phyloP scores from a whole-genome alignment of 257 asterid species.

The Capsicum rhomboideum region DNA sequence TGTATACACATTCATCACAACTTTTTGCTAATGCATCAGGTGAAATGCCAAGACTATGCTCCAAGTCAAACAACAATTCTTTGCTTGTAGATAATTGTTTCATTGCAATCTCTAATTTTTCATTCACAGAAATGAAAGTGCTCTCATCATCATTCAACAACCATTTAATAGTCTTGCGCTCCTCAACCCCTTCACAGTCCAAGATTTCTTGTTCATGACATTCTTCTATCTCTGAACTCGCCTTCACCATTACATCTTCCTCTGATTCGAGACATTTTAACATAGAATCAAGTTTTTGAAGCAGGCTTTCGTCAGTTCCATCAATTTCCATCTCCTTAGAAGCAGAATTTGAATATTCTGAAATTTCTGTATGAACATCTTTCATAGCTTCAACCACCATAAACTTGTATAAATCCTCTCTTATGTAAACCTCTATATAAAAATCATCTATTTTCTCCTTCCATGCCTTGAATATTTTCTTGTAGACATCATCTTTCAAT shows the following conservation, averaged over 20 bases:
- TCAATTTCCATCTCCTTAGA: constrained; percentile 18
- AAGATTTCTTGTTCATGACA: constrained; percentile 29
- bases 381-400: constrained; percentile 21
- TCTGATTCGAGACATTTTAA: constrained; percentile 23
- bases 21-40: neutral
- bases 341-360: constrained; percentile 16
- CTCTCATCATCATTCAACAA: constrained; percentile 39
- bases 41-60: neutral
- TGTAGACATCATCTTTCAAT: constrained; percentile 31
- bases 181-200: constrained; percentile 40
- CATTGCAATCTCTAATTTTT: too few species aligned
- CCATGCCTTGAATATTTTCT: constrained; percentile 25
- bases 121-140: constrained; percentile 1
- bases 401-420: constrained; percentile 30
- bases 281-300: constrained; percentile 27
- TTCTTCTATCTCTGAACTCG: constrained; percentile 31
- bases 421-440: constrained; percentile 18
- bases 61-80: too few species aligned
- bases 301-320: constrained; percentile 21
- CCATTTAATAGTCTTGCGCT: constrained; percentile 44
- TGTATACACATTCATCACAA: neutral
- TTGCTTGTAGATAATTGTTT: too few species aligned
- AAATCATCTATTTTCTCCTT: constrained; percentile 21
- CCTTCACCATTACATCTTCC: constrained; percentile 33
- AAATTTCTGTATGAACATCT: constrained; percentile 11